Base-by-base conservation (phyloP, 768 basidiomycete genomes). In the Leccinum subgranulosum region DNA sequence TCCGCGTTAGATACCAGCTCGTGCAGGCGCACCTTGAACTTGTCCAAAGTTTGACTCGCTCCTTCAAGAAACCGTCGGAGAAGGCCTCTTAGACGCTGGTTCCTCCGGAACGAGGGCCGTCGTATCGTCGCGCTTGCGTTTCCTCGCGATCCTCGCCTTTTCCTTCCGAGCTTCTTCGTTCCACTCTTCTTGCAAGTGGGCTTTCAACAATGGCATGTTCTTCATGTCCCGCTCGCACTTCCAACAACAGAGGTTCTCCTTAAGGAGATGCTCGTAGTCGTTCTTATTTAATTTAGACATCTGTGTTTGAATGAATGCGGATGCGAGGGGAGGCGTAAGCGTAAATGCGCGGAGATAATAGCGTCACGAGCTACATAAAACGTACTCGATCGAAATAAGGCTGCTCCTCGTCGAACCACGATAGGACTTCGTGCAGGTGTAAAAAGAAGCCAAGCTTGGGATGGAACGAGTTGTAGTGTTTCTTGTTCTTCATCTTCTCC, bases 391-490 rank as follows among this genome's bases (percentile, higher is more conserved):
- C 65, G 64, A 77, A 86, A 66, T 79, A 86, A 0, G 81, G 79
- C 1, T 80, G 76, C 17, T 80, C 82, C 14, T 82, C 82, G 28
- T 88, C 88, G 58, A 91, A 87, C 92, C 92, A 94, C 2, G 81
- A 78, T 46, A 90, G 74, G n/a, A 96, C 87, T 10, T 92, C 84
- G 51, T 84, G 78, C 17, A 94, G 73, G 59, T 85, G 81, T 3
- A 95, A 66, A 73, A 96, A 95, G 74, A 92, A 96, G 1, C 90
- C 92, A 19, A 82, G 77, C 49, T 83, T 82, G 0, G 94, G 94
- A 65, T 90, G 87, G 74, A 95, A 97, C 6, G 91, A 89, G 66
- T 95, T 94, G 73, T 92, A 90, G 63, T 97, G 94, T 66, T 88
- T 90, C 77, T 96, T 97, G 55, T 77, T 81, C 74, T 94, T 96